A percentile compares a stretch with the other conserved stretches of the same genome.
Evolutionary conservation across 495 filamentous ascomycete species (phyloP).

Genomic region (Friedmanniomyces endolithicus): DNA sequence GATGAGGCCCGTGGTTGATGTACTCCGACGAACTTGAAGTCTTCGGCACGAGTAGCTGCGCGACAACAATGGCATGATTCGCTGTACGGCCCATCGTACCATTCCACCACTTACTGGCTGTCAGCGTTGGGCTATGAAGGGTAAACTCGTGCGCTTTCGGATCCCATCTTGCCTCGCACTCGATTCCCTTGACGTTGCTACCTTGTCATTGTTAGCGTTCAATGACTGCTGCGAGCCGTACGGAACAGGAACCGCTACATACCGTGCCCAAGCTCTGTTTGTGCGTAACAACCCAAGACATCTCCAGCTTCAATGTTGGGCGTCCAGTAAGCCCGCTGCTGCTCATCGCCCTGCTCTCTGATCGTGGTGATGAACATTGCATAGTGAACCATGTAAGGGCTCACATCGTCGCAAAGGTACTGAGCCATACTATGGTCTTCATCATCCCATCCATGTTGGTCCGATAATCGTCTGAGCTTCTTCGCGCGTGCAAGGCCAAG

Average conservation of each 20-base stretch:
- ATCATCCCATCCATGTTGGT: constrained; percentile 32
- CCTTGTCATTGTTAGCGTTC: constrained; percentile 14
- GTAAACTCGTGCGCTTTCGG: constrained; percentile 32
- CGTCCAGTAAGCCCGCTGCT: constrained; percentile 35
- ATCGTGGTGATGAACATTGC: constrained; percentile 33
- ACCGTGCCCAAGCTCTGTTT: constrained; percentile 36
- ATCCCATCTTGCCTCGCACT: constrained; percentile 36
- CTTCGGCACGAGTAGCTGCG: constrained; percentile 35
- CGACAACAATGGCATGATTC: constrained; percentile 37
- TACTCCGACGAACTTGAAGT: constrained; percentile 18
- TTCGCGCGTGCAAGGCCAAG: constrained; percentile 38
- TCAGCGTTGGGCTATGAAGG: constrained; percentile 37
- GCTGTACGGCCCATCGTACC: constrained; percentile 37
- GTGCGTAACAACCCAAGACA: constrained; percentile 36
- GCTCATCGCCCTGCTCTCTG: constrained; percentile 35
- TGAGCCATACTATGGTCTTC: constrained; percentile 37
- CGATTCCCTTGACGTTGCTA: constrained; percentile 38
- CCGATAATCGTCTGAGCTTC: constrained; percentile 32
- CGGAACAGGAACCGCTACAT: no score
- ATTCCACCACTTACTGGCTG: constrained; percentile 43
- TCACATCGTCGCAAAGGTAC: constrained; percentile 38
- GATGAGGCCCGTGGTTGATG: constrained; percentile 35
- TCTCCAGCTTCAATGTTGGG: constrained; percentile 34
- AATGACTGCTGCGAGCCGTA: no score
- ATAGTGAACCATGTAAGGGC: constrained; percentile 32